Conservation (phyloP, 768 basidiomycete species). For the Phanerodontia chrysosporium region DNA sequence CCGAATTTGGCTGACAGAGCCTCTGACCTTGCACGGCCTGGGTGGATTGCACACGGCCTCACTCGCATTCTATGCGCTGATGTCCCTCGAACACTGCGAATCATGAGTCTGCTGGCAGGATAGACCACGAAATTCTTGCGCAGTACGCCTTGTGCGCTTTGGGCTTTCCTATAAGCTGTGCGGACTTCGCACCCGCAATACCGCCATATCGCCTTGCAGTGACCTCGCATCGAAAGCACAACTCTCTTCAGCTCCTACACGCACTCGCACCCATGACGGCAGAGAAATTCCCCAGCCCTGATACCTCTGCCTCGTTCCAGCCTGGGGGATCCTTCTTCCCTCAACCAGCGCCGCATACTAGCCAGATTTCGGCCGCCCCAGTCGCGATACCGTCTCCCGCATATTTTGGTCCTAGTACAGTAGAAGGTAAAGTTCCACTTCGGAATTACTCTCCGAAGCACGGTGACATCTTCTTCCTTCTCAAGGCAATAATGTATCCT, state of each 20-base stretch:
- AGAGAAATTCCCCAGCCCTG: not conserved
- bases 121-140: not conserved
- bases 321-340: not conserved
- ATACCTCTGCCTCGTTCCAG: not conserved
- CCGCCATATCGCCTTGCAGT: not conserved
- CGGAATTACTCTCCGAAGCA: not conserved
- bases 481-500: not conserved
- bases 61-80: not conserved
- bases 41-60: not conserved
- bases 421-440: slow-evolving; percentile 1
- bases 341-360: not conserved
- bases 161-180: not conserved
- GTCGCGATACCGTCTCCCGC: slow-evolving; percentile 3
- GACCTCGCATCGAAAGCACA: not conserved
- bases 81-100: not conserved
- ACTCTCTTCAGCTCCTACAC: not conserved
- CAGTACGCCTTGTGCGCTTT: too few relatives aligned
- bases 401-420: slow-evolving; percentile 1
- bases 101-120: not conserved
- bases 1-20: not conserved
- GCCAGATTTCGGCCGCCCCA: not conserved
- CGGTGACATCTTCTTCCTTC: not conserved
- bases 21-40: too few relatives aligned
- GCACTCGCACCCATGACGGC: not conserved
- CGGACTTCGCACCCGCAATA: not conserved